Evolutionary conservation across 2,329 filamentous ascomycete genomes (phyloP).

Genomic region (Coniochaeta sp.): DNA sequence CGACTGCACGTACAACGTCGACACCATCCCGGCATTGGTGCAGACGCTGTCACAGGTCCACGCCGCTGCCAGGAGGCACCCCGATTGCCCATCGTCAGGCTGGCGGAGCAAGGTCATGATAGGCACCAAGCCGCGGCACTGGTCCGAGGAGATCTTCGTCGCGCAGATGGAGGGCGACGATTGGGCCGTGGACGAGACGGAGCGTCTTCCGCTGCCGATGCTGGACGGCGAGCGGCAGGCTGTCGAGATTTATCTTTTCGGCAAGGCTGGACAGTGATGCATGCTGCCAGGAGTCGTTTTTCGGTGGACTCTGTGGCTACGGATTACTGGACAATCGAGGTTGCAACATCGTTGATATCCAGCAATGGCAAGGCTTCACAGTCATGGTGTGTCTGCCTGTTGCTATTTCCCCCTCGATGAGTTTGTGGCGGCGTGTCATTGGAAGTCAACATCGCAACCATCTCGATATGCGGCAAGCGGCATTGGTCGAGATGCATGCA

Average conservation of each 20-base stretch:
- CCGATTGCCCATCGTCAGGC: slow-evolving; percentile 4
- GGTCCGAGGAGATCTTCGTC: slow-evolving; percentile 43
- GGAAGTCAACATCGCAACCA: too few relatives aligned
- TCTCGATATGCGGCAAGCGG: neutral
- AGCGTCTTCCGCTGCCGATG: slow-evolving; percentile 36
- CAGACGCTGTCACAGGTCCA: slow-evolving; percentile 45
- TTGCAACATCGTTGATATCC: too few relatives aligned
- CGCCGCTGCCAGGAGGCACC: slow-evolving; percentile 10
- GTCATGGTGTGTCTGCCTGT: too few relatives aligned
- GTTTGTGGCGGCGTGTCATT: too few relatives aligned
- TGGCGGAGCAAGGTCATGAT: slow-evolving; percentile 37
- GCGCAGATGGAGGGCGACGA: slow-evolving; percentile 34
- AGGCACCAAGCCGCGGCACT: slow-evolving; percentile 49
- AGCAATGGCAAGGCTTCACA: too few relatives aligned
- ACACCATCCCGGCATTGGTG: slow-evolving; percentile 46
- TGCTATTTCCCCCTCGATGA: too few relatives aligned
- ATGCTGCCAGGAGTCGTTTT: neutral
- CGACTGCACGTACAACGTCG: slow-evolving; percentile 56
- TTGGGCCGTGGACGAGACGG: slow-evolving; percentile 36
- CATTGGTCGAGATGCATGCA: neutral
- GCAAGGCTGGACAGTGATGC: slow-evolving; percentile 21
- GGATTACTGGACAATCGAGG: too few relatives aligned
- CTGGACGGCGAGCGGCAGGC: slow-evolving; percentile 35
- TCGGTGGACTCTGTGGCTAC: too few relatives aligned
- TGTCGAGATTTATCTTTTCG: slow-evolving; percentile 47